Evolutionary conservation across 768 basidiomycete species (phyloP).

Genomic region (Agrocybe praecox): DNA sequence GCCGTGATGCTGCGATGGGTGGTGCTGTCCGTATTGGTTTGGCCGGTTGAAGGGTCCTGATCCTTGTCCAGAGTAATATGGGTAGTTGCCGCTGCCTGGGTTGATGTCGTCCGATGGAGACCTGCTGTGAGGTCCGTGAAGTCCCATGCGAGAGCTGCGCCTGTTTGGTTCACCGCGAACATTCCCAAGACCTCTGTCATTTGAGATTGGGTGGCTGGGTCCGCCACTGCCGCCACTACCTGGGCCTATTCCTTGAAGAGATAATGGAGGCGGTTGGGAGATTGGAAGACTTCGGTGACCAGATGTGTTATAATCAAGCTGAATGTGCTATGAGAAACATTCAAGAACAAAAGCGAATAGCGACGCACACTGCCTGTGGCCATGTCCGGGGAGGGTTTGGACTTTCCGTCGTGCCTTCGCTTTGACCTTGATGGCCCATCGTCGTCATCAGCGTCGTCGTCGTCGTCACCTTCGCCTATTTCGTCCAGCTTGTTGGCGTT

Average conservation of each 20-base stretch:
- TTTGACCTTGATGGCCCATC: slow-evolving; percentile 21
- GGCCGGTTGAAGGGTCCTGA: slow-evolving; percentile 11
- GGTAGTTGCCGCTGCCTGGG: slow-evolving; percentile 14
- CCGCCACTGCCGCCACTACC: slow-evolving; percentile 17
- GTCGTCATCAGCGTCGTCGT: slow-evolving; percentile 40
- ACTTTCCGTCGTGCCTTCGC: slow-evolving; percentile 33
- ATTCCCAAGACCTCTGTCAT: slow-evolving; percentile 7
- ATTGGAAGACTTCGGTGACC: slow-evolving; percentile 26
- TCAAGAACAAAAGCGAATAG: slow-evolving; percentile 1
- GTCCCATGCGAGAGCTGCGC: slow-evolving; percentile 9
- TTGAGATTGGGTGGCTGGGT: slow-evolving; percentile 13
- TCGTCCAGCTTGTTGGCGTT: slow-evolving; percentile 32
- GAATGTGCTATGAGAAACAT: not conserved
- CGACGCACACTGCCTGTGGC: slow-evolving; percentile 19
- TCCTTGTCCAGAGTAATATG: slow-evolving; percentile 11
- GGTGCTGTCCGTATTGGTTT: slow-evolving; percentile 7
- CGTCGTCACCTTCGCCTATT: slow-evolving; percentile 42
- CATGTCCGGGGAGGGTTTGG: slow-evolving; percentile 28
- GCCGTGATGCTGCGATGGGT: slow-evolving; percentile 10
- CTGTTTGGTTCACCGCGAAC: slow-evolving; percentile 7
- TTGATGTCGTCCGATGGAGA: slow-evolving; percentile 20
- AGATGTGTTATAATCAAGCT: slow-evolving; percentile 25
- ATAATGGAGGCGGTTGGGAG: slow-evolving; percentile 30
- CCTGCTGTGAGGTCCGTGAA: slow-evolving; percentile 14
- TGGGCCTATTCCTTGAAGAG: slow-evolving; percentile 25